phyloP scores from a whole-genome alignment of 306 rosid species.

The Vigna mungo region DNA sequence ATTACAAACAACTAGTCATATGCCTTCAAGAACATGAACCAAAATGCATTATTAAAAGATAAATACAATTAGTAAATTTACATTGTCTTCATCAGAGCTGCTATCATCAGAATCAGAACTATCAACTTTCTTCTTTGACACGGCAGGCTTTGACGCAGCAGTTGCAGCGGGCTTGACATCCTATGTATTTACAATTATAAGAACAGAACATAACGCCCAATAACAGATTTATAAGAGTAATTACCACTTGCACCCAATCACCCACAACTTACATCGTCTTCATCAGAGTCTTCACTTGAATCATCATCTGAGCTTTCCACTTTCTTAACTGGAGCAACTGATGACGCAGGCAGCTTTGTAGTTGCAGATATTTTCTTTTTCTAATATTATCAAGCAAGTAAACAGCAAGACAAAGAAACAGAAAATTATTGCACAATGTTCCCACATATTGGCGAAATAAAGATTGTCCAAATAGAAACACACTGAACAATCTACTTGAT shows the following conservation, averaged over 20 bases:
- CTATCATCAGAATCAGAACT: conserved; percentile 63
- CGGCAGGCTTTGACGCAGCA: conserved; percentile 44
- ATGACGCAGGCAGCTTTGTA: conserved; percentile 25
- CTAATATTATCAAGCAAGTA: background rate
- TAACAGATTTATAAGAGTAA: background rate
- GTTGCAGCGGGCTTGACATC: conserved; percentile 45
- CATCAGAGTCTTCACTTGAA: conserved; percentile 52
- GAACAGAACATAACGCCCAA: background rate
- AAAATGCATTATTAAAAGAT: background rate
- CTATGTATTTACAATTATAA: conserved; percentile 20
- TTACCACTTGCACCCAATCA: background rate
- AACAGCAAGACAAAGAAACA: background rate
- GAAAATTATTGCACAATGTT: background rate
- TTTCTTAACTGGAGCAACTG: conserved; percentile 35
- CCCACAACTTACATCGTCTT: conserved; percentile 39
- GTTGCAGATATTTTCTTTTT: background rate
- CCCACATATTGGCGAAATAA: conserved; percentile 14
- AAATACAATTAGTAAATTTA: background rate
- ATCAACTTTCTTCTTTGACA: conserved; percentile 46
- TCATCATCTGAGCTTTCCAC: conserved; percentile 48
- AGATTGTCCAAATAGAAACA: background rate
- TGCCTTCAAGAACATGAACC: background rate
- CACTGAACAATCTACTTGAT: too few species aligned
- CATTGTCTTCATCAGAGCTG: conserved; percentile 57
- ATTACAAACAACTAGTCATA: too few species aligned